Base-by-base conservation (phyloP, 495 filamentous ascomycete genomes). In the Annulohypoxylon nitens region DNA sequence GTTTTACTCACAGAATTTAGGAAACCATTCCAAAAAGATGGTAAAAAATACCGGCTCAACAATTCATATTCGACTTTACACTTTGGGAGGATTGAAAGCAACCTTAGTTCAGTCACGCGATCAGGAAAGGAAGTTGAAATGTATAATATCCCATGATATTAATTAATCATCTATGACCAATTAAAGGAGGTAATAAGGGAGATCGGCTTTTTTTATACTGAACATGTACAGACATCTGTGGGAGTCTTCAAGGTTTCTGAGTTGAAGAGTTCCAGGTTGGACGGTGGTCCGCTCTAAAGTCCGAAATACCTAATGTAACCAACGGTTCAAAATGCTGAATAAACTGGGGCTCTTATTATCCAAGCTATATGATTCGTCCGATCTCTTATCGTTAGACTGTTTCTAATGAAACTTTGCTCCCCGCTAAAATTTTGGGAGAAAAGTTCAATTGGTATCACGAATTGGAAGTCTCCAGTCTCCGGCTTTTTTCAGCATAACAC, bases 371-470 rank as follows among this genome's bases (percentile, higher is more conserved):
- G 66, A 74, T 70, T 74, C 18, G 71, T 18, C 16, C 2, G 11
- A 62, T 14, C 11, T 34, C 57, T 70, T 74, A 74, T 74, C 71
- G 18, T 25, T 36, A 34, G 50, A 74, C 59, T 36, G 16, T 37
- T 61, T 33, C 47, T 65, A 61, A 61, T 53, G 62, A 74, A 67
- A 53, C 67, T 70, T 70, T 67, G 36, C 62, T 70, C 72, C 63
- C 72, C 72, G 58, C 72, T 74, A 74, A 74, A 74, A 74, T 64
- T 70, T 74, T 74, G 43, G 43, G 43, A 62, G 55, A 74, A 73
- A 74, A 74, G 72, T 74, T 74, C 61, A 53, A 70, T 69, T 63
- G 65, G 48, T 26, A 69, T 65, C 61, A 65, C 61, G 50, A 54
- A 54, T 54, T 12, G 30, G 61, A 67, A 62, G 39, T 43, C 39